Base-by-base conservation (phyloP, 148 eudicot species). In the Cornus controversa region DNA sequence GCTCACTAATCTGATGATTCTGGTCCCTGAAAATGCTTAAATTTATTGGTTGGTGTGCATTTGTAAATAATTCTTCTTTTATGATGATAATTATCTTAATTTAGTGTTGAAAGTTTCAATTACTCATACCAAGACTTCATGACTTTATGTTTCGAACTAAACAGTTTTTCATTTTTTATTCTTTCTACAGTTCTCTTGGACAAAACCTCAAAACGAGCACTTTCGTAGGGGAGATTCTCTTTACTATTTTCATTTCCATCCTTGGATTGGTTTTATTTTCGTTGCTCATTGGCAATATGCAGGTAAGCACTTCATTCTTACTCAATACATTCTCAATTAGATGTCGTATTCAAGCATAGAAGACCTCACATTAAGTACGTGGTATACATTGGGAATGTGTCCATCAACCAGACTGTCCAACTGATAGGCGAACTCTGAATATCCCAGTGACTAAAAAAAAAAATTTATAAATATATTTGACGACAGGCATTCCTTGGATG, bases 231-330 rank as follows among this genome's bases (percentile, higher is more conserved):
- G 97, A 91, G 75, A 88, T 75, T 80, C 67, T 91, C 67, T 91
- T 93, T 67, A 88, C 94, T 28, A 37, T 86, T 79, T 79, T 82
- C 84, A 89, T 93, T 62, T 91, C 90, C 54, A 66, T 91, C 74
- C 42, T 84, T 37, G 97, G 97, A 57, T 83, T 93, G 78, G 86
- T 93, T 69, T 85, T 93, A 40, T 93, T 93, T 81, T 83, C 94
- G n/a, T 82, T 89, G 69, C 90, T 93, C 50, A 91, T 93, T 74
- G 97, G 97, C 68, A 91, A 93, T 79, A 91, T 93, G 97, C 97
- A 93, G 94, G 94, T 77, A 79, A 78, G 73, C 80, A 31, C 68
- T 66, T 80, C 18, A 29, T 67, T 62, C 18, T 67, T 28, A 66
- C 25, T 45, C 1, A 6, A 67, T 25, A 6, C 13, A 4, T 50